phyloP scores from a whole-genome alignment of 1,284 basidiomycete genomes.

The Trametes polyzona region DNA sequence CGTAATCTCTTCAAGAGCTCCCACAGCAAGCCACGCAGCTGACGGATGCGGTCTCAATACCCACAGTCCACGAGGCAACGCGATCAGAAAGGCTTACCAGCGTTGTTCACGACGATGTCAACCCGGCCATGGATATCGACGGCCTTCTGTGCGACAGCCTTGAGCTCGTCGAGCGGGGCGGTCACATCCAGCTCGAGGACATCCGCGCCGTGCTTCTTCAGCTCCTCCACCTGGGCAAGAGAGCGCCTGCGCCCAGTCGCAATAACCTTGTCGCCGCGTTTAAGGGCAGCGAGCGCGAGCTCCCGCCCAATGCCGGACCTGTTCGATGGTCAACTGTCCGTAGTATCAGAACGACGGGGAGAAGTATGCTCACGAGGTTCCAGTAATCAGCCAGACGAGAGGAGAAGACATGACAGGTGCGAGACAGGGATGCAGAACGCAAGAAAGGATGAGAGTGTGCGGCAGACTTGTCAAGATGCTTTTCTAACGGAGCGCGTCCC shows the following conservation, averaged over 20 bases:
- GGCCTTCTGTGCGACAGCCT: neutral
- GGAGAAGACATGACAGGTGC: neutral
- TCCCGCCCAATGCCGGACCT: constrained; percentile 1
- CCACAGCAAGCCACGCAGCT: neutral
- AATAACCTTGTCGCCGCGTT: constrained; percentile 4
- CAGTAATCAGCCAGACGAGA: constrained; percentile 1
- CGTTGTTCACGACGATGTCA: constrained; percentile 2
- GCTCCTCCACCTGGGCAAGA: neutral
- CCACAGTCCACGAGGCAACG: neutral
- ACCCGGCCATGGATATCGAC: neutral
- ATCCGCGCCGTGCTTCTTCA: constrained; percentile 1
- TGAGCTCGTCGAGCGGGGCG: neutral
- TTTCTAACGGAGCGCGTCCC: neutral
- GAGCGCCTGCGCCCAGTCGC: neutral
- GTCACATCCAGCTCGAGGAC: neutral
- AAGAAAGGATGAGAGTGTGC: neutral
- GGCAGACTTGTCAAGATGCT: neutral
- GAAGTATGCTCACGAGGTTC: neutral
- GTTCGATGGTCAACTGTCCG: neutral
- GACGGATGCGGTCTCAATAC: neutral
- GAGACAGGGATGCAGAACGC: neutral
- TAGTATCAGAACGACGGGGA: no score
- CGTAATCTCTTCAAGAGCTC: constrained; percentile 2
- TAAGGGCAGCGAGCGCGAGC: neutral
- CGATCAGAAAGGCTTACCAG: neutral